Evolutionary conservation across 306 rosid genomes (phyloP), one percentile per base, ranked within the genome.

Genomic region (Senna siamea): DNA sequence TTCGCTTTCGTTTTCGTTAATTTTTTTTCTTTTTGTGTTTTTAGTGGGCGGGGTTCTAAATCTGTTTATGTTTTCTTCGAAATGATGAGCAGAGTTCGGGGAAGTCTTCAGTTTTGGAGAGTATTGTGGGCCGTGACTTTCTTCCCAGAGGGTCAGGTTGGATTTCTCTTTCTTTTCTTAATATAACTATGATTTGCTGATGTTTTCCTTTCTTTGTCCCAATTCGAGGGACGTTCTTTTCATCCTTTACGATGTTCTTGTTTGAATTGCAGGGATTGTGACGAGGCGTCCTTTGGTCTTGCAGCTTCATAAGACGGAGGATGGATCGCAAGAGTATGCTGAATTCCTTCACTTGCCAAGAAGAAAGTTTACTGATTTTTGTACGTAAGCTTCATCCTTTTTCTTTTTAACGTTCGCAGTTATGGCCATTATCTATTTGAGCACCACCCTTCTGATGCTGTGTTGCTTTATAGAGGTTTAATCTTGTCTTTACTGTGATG

Each of bases 61-160:
- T 78, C 14, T 69, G 13, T 57, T 37, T 8, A 10, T 58, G 18
- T n/a, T 22, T 47, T 56, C 50, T 35, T 73, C 64, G 44, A 62
- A 54, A 69, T 60, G 80, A 28, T 6, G 38, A 76, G 44, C 91
- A 94, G 98, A 94, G 98, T 87, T 94, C 98, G 0, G 98, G 98
- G 7, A 94, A 94, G 80, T 94, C 98, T 80, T 94, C 98, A 26
- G 98, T 94, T 62, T 58, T 94, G 78, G 97, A 94, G 82, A 94
- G 98, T 70, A 87, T 91, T 69, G 98, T 94, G 28, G 98, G 98
- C 30, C 97, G 98, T 65, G 98, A 94, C 78, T 94, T 94, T 80
- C 93, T 94, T 46, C 98, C 98, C 1, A 84, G 98, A 80, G 98
- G 98, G 80, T 94, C 98, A 75, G 98, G 98, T 94, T 64, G 3